Evolutionary conservation across 352 stramenopile genomes (phyloP).

Genomic region (Globisporangium viniferum): DNA sequence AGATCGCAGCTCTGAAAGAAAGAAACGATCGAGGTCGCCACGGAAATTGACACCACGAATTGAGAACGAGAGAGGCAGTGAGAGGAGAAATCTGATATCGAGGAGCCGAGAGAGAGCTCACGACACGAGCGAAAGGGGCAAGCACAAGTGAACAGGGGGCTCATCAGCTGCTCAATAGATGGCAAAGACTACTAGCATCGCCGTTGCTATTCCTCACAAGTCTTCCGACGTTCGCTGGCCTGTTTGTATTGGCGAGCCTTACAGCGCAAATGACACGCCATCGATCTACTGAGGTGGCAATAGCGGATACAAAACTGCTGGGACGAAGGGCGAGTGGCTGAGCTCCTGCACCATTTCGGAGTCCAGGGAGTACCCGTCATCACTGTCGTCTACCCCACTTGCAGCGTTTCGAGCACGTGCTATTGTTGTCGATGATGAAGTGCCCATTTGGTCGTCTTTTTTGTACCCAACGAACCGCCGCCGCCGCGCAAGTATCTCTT

Average conservation of each 20-base stretch:
- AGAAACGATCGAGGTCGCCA: background rate
- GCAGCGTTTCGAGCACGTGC: background rate
- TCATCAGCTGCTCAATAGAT: background rate
- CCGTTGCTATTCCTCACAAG: background rate
- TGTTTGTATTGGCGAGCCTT: background rate
- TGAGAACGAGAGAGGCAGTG: background rate
- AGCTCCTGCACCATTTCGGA: slow-evolving; percentile 24
- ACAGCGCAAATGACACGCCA: background rate
- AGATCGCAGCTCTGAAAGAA: background rate
- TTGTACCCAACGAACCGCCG: slow-evolving; percentile 17
- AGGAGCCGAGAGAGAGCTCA: background rate
- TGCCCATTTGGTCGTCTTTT: slow-evolving; percentile 35
- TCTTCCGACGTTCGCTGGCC: background rate
- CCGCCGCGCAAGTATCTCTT: slow-evolving; percentile 3
- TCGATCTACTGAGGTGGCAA: slow-evolving; percentile 30
- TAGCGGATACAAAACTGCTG: slow-evolving; percentile 61
- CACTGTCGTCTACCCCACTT: slow-evolving; percentile 5
- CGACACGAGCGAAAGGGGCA: background rate
- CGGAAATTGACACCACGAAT: background rate
- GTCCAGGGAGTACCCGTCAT: slow-evolving; percentile 17
- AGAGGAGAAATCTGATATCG: background rate
- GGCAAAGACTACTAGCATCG: background rate
- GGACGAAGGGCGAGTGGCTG: slow-evolving; percentile 40
- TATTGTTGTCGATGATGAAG: background rate
- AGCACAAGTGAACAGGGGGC: background rate